Evolutionary conservation across 306 rosid species (phyloP).

Genomic region (Ochetophila trinervis): DNA sequence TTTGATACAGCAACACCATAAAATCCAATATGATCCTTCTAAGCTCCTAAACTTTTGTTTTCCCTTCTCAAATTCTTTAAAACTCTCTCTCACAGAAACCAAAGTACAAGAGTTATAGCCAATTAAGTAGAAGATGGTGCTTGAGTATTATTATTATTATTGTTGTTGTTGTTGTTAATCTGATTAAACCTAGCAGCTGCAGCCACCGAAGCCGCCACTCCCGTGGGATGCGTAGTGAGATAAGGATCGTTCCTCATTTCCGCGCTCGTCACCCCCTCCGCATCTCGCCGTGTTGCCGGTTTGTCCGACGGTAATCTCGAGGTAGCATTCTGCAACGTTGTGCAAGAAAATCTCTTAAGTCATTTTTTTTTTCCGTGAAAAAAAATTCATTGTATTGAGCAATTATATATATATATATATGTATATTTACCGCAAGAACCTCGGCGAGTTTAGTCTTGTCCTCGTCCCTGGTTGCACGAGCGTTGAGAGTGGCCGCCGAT

Average conservation of each 20-base stretch:
- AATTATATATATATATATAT: no score
- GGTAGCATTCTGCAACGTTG: constrained; percentile 41
- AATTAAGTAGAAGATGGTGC: no score
- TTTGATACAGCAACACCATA: no score
- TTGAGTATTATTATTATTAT: no score
- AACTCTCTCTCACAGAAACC: no score
- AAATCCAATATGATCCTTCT: no score
- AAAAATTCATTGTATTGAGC: no score
- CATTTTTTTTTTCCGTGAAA: no score
- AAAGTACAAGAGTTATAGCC: no score
- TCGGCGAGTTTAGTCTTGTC: constrained; percentile 65
- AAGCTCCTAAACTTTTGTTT: no score
- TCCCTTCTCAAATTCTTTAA: no score
- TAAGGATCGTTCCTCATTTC: constrained; percentile 71
- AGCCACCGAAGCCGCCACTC: constrained; percentile 64
- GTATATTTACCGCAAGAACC: constrained; percentile 34
- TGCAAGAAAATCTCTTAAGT: background rate
- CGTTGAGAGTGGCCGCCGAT: constrained; percentile 61
- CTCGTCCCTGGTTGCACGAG: constrained; percentile 38
- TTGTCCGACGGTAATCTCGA: constrained; percentile 53
- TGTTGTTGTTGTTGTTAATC: background rate
- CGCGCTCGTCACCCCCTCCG: constrained; percentile 61
- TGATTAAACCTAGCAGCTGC: constrained; percentile 72
- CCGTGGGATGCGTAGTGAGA: constrained; percentile 60
- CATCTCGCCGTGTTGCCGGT: constrained; percentile 53